These are phyloP conservation scores for Dactylonectria macrodidyma DNA, from an alignment of 2,329 filamentous ascomycete genomes.

Conservation along the genomic window DNA sequence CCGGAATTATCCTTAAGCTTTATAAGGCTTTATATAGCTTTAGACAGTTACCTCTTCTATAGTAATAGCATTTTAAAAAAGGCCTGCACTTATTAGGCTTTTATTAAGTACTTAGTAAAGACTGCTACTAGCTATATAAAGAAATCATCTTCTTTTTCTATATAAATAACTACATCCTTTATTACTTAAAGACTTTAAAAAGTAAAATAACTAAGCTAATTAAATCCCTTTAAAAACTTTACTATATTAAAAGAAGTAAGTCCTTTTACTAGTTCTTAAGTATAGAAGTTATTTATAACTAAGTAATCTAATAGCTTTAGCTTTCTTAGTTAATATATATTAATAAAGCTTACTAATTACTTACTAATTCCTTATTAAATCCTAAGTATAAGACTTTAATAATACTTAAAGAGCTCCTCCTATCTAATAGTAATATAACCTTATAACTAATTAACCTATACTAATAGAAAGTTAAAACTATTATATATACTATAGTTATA, in stretches of 20 bases:
- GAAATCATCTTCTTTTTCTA: no score
- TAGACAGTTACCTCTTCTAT: no score
- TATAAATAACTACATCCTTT: no score
- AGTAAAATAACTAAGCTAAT: not conserved
- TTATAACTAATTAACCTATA: not conserved
- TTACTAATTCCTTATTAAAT: not conserved
- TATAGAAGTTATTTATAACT: not conserved
- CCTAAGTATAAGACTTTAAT: not conserved
- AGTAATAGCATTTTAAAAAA: no score
- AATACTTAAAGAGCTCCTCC: not conserved
- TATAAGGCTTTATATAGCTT: no score
- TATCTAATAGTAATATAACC: not conserved
- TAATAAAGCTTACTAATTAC: not conserved
- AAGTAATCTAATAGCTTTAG: not conserved
- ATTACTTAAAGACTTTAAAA: not conserved
- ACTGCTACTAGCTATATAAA: no score
- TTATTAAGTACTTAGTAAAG: no score
- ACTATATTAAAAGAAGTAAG: not conserved
- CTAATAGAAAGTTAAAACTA: not conserved
- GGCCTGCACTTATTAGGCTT: no score
- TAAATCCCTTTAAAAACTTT: not conserved
- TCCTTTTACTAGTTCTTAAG: not conserved
- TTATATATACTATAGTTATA: slow-evolving; percentile 8
- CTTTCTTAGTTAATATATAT: not conserved
- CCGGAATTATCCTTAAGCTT: no score